These are phyloP conservation scores for Fusarium continuum DNA, from an alignment of 2,329 filamentous ascomycete genomes.

Conservation along the genomic window DNA sequence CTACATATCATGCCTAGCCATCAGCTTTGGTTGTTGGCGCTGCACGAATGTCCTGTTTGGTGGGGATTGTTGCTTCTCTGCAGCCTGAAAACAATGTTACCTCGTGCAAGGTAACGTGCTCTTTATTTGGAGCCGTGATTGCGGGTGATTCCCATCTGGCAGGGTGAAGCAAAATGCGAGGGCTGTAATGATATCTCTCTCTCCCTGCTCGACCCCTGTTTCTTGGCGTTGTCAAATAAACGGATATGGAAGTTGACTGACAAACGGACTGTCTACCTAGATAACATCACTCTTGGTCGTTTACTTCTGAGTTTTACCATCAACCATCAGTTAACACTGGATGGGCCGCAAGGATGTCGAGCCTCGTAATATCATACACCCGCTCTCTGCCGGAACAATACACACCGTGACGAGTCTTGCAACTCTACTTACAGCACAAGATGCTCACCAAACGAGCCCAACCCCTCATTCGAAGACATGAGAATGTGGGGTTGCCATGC, in stretches of 20 bases:
- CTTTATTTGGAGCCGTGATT: background rate
- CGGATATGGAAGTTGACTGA: conserved; percentile 15
- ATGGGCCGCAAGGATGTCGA: background rate
- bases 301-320: background rate
- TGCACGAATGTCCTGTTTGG: conserved; percentile 5
- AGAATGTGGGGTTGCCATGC: conserved; percentile 43
- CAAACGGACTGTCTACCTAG: background rate
- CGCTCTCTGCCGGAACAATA: background rate
- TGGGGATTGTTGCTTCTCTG: background rate
- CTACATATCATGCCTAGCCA: background rate
- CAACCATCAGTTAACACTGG: background rate
- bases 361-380: background rate
- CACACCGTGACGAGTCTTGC: background rate
- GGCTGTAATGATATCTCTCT: background rate
- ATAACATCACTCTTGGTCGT: background rate
- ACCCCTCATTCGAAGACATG: conserved; percentile 31
- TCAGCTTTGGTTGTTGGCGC: conserved; percentile 1
- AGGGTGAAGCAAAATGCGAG: conserved; percentile 16
- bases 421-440: conserved; percentile 1
- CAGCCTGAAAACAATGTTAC: conserved; percentile 6
- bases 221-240: conserved; percentile 25
- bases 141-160: background rate
- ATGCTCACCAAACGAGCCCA: conserved; percentile 9
- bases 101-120: conserved; percentile 15
- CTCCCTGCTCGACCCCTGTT: conserved; percentile 25